Percentiles rank a stretch among this genome's conserved stretches.
Conservation (phyloP, 352 stramenopile species). For the Phytopythium vexans region DNA sequence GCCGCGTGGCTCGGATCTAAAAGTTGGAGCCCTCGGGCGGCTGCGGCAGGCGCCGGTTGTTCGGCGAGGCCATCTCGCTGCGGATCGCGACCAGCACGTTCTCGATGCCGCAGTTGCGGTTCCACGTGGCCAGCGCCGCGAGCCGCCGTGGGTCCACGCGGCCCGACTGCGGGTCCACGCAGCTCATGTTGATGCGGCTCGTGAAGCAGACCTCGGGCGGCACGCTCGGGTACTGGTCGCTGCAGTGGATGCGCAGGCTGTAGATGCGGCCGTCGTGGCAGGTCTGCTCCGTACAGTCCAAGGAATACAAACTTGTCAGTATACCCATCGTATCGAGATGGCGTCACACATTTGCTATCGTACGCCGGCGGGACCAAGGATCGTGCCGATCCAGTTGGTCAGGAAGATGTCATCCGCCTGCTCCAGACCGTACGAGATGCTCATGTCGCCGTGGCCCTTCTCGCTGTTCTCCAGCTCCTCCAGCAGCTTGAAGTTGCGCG, state of each 20-base stretch:
- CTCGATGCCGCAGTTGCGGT: constrained; percentile 89
- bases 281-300: constrained; percentile 56
- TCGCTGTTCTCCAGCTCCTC: constrained; percentile 92
- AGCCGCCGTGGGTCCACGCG: constrained; percentile 79
- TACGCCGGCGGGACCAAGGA: constrained; percentile 94
- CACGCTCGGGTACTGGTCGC: constrained; percentile 92
- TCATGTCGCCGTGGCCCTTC: constrained; percentile 93
- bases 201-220: constrained; percentile 95
- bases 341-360: constrained; percentile 9
- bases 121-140: constrained; percentile 67
- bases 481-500: constrained; percentile 93
- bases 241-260: constrained; percentile 93
- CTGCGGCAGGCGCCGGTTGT: constrained; percentile 89
- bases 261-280: constrained; percentile 96
- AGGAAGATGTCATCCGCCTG: constrained; percentile 98
- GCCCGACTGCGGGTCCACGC: constrained; percentile 89
- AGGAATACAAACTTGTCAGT: constrained; percentile 2
- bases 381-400: constrained; percentile 97
- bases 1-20: constrained; percentile 46
- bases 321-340: no score
- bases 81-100: constrained; percentile 87
- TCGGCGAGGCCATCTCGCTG: constrained; percentile 86
- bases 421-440: constrained; percentile 94
- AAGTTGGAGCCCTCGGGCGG: constrained; percentile 90
- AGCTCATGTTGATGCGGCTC: constrained; percentile 97